Conservation (phyloP, 225 moss, liverwort and hornwort species). For the Pleurozium schreberi region DNA sequence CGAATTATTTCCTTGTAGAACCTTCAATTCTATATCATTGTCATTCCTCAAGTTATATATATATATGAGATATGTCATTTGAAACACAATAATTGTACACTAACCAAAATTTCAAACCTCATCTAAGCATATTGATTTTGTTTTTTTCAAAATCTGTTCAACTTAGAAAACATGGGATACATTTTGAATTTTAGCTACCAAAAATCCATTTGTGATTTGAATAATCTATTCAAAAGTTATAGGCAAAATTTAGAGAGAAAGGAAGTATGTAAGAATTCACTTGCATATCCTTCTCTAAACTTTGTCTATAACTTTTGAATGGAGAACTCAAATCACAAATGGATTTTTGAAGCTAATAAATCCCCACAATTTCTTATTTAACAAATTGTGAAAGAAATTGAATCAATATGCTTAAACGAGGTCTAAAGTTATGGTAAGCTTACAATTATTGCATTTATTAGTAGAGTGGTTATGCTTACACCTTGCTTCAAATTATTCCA, state of each 20-base stretch:
- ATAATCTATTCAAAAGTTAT: background rate
- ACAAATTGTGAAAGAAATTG: no score
- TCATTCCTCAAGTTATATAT: background rate
- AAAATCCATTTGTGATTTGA: background rate
- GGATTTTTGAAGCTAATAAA: background rate
- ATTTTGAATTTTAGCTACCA: rapidly evolving
- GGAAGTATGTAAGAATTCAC: background rate
- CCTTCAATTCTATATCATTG: background rate
- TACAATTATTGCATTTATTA: background rate
- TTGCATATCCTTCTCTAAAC: background rate
- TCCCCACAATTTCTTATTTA: background rate
- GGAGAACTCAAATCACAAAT: background rate
- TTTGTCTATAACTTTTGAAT: background rate
- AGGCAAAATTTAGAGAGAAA: background rate
- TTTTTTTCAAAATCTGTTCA: background rate
- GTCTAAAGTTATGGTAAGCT: background rate
- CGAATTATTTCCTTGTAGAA: background rate
- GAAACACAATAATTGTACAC: rapidly evolving
- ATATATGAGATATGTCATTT: background rate
- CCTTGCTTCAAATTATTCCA: background rate
- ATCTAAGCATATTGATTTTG: background rate
- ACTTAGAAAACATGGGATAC: background rate
- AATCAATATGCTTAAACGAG: background rate
- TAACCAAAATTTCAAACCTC: background rate
- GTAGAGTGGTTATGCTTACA: background rate